These are phyloP conservation scores for Bathelium albidoporum DNA, from an alignment of 495 filamentous ascomycete genomes.

Conservation along the genomic window DNA sequence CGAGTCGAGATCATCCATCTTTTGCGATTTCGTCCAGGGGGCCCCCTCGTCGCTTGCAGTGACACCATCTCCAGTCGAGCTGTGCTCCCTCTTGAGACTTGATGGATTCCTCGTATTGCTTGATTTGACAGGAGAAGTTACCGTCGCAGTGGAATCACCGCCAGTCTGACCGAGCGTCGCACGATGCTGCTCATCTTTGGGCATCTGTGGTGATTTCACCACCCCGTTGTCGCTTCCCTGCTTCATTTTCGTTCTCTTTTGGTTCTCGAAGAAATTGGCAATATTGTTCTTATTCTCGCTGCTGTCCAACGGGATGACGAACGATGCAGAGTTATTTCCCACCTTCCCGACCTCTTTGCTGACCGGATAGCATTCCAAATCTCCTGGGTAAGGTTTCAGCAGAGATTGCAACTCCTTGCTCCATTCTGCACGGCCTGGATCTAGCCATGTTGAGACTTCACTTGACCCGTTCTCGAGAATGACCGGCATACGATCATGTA, in stretches of 20 bases:
- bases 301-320: slow-evolving; percentile 72
- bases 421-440: slow-evolving; percentile 63
- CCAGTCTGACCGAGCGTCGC: slow-evolving; percentile 12
- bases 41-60: neutral
- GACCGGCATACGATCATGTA: slow-evolving; percentile 94
- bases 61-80: neutral
- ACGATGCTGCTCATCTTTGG: no score
- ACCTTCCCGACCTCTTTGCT: slow-evolving; percentile 88
- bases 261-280: slow-evolving; percentile 75
- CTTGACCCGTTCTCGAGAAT: slow-evolving; percentile 70
- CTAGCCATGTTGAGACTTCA: slow-evolving; percentile 66
- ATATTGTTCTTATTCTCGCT: slow-evolving; percentile 85
- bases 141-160: slow-evolving; percentile 16
- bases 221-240: slow-evolving; percentile 17
- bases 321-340: slow-evolving; percentile 76
- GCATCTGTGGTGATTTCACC: no score
- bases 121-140: slow-evolving; percentile 13
- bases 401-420: slow-evolving; percentile 64
- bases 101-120: slow-evolving; percentile 15
- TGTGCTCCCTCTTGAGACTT: slow-evolving; percentile 2
- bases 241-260: slow-evolving; percentile 18
- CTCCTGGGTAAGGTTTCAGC: slow-evolving; percentile 65
- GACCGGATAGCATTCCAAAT: slow-evolving; percentile 78
- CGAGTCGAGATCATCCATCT: slow-evolving; percentile 10
- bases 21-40: neutral